Percentiles rank a stretch among this genome's conserved stretches.
Conservation (phyloP, 805 yeast species). For the Pichia scutulata region DNA sequence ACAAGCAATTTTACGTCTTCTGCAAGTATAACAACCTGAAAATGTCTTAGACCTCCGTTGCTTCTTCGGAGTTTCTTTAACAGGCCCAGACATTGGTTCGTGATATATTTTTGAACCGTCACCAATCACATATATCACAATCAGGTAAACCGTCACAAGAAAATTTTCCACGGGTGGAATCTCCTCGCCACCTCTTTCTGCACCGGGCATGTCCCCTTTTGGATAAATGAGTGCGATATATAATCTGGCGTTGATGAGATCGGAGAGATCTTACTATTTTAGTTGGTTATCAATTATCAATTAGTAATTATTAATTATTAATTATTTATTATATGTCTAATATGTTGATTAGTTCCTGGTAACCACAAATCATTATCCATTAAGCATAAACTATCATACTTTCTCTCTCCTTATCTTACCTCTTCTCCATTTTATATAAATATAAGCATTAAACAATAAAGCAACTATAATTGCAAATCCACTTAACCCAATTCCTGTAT, state of each 20-base stretch:
- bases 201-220: neutral
- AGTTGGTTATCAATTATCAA: too few relatives aligned
- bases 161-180: neutral
- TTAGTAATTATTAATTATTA: too few relatives aligned
- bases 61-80: neutral
- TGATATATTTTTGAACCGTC: neutral
- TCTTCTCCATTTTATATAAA: neutral
- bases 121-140: too few relatives aligned
- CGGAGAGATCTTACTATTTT: too few relatives aligned
- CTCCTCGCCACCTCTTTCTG: neutral
- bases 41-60: conserved; percentile 57
- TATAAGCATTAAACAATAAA: neutral
- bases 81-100: neutral
- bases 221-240: neutral
- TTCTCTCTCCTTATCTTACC: neutral
- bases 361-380: too few relatives aligned
- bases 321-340: too few relatives aligned
- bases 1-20: conserved; percentile 74
- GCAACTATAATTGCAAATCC: conserved; percentile 35
- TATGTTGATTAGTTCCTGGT: too few relatives aligned
- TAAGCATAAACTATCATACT: too few relatives aligned
- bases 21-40: conserved; percentile 85
- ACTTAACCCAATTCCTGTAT: conserved; percentile 55
- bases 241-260: neutral
- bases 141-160: neutral